Percentiles rank a stretch among this genome's conserved stretches.
These are phyloP conservation scores for Cordyceps fumosorosea DNA, from an alignment of 2,329 filamentous ascomycete genomes.

Conservation along the genomic window DNA sequence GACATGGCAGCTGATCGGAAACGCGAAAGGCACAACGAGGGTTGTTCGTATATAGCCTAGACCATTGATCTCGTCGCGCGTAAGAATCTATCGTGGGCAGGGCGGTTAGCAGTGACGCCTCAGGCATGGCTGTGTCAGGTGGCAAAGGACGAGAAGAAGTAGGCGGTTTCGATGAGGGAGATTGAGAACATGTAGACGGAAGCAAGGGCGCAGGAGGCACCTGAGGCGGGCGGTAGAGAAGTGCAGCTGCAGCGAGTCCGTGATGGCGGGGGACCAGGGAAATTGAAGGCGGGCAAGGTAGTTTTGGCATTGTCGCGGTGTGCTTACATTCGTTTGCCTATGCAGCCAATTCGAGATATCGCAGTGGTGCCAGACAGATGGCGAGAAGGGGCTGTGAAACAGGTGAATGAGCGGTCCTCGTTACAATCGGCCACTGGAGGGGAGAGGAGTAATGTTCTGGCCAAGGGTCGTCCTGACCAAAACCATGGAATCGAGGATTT, in stretches of 20 bases:
- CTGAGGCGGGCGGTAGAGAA: neutral
- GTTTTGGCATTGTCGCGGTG: neutral
- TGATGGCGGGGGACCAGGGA: conserved; percentile 1
- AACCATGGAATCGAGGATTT: conserved; percentile 8
- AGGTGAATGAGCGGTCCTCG: neutral
- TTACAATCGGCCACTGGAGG: neutral
- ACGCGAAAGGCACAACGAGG: neutral
- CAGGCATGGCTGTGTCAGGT: neutral
- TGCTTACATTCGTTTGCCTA: conserved; percentile 5
- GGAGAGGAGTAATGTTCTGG: neutral
- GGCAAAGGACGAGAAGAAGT: neutral
- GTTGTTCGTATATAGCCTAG: neutral
- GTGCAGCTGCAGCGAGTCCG: neutral
- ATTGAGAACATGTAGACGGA: neutral
- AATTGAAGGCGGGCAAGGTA: neutral
- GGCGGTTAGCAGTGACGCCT: neutral
- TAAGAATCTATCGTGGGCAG: conserved; percentile 5
- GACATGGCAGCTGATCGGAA: conserved; percentile 54
- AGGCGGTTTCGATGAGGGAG: neutral
- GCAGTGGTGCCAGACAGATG: neutral
- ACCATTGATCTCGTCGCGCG: conserved; percentile 13
- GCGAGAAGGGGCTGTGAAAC: neutral
- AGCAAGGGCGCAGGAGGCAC: neutral
- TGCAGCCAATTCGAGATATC: neutral
- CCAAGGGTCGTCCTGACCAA: conserved; percentile 4